Evolutionary conservation across 495 filamentous ascomycete genomes (phyloP).

Genomic region (Penicillium longicatenatum): DNA sequence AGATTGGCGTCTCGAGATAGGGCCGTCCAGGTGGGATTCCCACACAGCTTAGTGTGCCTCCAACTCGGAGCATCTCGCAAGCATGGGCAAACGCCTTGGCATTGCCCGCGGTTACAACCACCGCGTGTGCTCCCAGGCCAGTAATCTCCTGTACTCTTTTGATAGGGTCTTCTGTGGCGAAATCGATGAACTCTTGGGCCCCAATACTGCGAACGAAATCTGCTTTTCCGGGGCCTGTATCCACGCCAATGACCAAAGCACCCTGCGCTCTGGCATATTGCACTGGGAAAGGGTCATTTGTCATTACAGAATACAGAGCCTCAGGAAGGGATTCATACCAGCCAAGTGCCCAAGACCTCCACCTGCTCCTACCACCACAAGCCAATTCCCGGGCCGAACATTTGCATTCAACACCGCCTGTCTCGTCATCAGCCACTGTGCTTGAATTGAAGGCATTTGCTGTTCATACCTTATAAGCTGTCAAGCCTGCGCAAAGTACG

Average conservation of each 20-base stretch:
- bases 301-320: not conserved
- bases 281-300: slow-evolving; percentile 26
- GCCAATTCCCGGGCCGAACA: slow-evolving; percentile 43
- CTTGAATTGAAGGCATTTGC: not conserved
- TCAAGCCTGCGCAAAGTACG: slow-evolving; percentile 48
- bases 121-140: slow-evolving; percentile 44
- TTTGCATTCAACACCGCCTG: slow-evolving; percentile 46
- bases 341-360: slow-evolving; percentile 52
- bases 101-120: slow-evolving; percentile 46
- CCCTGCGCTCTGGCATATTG: slow-evolving; percentile 51
- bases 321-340: slow-evolving; percentile 25
- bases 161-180: slow-evolving; percentile 37
- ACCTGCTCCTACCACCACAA: slow-evolving; percentile 52
- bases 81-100: slow-evolving; percentile 49
- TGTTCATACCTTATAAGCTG: slow-evolving; percentile 34
- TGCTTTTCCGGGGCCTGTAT: slow-evolving; percentile 43
- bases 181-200: slow-evolving; percentile 49
- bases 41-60: slow-evolving; percentile 51
- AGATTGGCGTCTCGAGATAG: slow-evolving; percentile 46
- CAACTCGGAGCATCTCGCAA: slow-evolving; percentile 53
- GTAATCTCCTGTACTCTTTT: slow-evolving; percentile 44
- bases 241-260: slow-evolving; percentile 49
- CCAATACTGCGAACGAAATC: slow-evolving; percentile 46
- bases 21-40: slow-evolving; percentile 49
- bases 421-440: not conserved